Evolutionary conservation across 2,329 filamentous ascomycete genomes (phyloP), one percentile per base, ranked within the genome.

Genomic region (Ilyonectria sp.): DNA sequence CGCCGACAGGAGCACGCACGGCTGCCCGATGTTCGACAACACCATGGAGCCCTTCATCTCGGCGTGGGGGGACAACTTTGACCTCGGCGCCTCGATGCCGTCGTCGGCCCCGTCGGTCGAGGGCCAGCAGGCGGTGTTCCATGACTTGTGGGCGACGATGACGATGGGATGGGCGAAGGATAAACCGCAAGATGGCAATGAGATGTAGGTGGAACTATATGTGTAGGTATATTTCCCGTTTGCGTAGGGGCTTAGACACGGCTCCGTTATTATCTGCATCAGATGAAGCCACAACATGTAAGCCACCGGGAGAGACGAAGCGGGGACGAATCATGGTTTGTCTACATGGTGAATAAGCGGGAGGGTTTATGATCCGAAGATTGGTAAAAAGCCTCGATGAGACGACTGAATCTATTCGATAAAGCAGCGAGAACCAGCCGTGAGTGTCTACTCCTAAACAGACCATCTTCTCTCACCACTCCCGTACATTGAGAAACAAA

Each of bases 21-120:
- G 77, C 5, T 89, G 86, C 65, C 86, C 86, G 15, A 85, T 88
- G 83, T 77, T 87, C 46, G 86, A 88, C 68, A 84, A 82, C 9
- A 86, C 81, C 63, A 68, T 88, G 64, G 82, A 86, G n/a, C 71
- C 78, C 35, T 86, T 84, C 53, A 76, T 86, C 29, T 78, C 82
- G 0, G 71, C 80, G 26, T 87, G 86, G 85, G 82, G 85, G 31
- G 82, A 82, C 7, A 76, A 76, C 55, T 61, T 81, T 70, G 63
- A 67, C 9, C 69, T 63, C 15, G 72, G 56, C 52, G 64, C 73
- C 26, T 55, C 44, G 6, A 60, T 71, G 47, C 19, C 55, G 53
- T 17, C 55, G 13, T 56, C 62, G 26, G 47, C 37, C 0, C 56
- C 55, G 31, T 17, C 56, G 29, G 60, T 21, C 66, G 70, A 69